A percentile compares a stretch with the other conserved stretches of the same genome.
phyloP scores from a whole-genome alignment of 78 protist genomes.

The Dictyostelium intermedium region DNA sequence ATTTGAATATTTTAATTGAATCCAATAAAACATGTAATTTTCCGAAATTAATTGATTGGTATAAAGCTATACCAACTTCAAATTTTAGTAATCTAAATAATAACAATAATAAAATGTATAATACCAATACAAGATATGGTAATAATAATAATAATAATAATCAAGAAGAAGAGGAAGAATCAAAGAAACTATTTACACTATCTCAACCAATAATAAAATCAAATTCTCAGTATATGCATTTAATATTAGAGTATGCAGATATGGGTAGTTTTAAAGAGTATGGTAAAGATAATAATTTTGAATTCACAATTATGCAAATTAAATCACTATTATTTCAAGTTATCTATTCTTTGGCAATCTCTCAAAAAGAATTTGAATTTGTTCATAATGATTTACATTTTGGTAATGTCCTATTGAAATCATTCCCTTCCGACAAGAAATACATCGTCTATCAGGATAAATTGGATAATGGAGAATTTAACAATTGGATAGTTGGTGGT shows the following conservation, averaged over 20 bases:
- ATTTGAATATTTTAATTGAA: background rate
- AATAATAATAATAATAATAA: background rate
- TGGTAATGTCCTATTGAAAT: constrained; percentile 21
- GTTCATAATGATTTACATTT: constrained; percentile 62
- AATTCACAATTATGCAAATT: background rate
- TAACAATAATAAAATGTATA: background rate
- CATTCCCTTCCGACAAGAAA: constrained; percentile 17
- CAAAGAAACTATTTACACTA: background rate
- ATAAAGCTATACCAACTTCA: constrained; percentile 21
- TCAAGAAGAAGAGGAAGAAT: background rate
- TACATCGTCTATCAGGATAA: constrained; percentile 47
- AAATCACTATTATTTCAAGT: constrained; percentile 44
- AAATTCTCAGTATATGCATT: constrained; percentile 56
- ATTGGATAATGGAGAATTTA: background rate
- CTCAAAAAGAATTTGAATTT: constrained; percentile 58
- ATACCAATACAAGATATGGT: background rate
- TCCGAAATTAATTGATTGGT: constrained; percentile 24
- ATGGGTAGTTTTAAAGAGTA: background rate
- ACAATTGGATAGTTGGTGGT: constrained; percentile 35
- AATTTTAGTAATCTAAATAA: background rate
- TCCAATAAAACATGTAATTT: constrained; percentile 39
- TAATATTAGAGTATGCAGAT: constrained; percentile 54
- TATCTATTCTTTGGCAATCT: constrained; percentile 13
- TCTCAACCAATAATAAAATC: background rate
- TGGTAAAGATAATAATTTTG: background rate